phyloP scores from a whole-genome alignment of 768 basidiomycete genomes.

The Termitomyces sp. region DNA sequence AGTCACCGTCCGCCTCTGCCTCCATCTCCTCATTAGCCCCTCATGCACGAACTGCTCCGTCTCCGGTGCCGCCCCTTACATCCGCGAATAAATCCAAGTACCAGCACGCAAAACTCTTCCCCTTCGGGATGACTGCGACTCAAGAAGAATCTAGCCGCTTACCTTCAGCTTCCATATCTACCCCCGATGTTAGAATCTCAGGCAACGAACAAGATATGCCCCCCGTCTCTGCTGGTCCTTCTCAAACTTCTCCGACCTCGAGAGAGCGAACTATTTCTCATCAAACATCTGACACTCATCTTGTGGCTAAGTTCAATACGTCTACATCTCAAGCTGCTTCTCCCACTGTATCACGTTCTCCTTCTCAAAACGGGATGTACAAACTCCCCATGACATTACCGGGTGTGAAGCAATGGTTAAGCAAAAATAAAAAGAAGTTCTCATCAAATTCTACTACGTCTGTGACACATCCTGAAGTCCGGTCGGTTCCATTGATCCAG shows the following conservation, averaged over 20 bases:
- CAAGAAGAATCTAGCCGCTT: constrained; percentile 66
- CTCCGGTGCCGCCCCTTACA: constrained; percentile 75
- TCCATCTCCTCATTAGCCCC: constrained; percentile 62
- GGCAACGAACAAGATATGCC: constrained; percentile 44
- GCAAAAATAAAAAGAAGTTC: constrained; percentile 52
- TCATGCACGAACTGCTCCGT: constrained; percentile 52
- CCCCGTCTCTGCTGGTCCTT: constrained; percentile 34
- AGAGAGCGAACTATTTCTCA: constrained; percentile 63
- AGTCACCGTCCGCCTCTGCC: constrained; percentile 61
- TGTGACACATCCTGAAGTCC: constrained; percentile 18
- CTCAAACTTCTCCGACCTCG: constrained; percentile 41
- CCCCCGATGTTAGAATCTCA: constrained; percentile 37
- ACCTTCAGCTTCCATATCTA: constrained; percentile 37
- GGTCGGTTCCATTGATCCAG: constrained; percentile 38
- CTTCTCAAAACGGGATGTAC: constrained; percentile 30
- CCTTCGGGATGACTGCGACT: constrained; percentile 71
- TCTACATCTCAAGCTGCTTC: constrained; percentile 42
- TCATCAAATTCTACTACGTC: constrained; percentile 26
- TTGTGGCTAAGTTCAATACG: constrained; percentile 48
- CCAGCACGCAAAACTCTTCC: constrained; percentile 76
- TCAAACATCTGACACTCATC: constrained; percentile 63
- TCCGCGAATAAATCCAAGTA: constrained; percentile 69
- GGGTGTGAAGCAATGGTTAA: constrained; percentile 79
- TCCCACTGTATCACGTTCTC: constrained; percentile 29
- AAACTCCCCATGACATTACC: constrained; percentile 71